A percentile compares a stretch with the other conserved stretches of the same genome.
Conservation (phyloP, 345 rosid genomes). For the Eucalyptus globulus region DNA sequence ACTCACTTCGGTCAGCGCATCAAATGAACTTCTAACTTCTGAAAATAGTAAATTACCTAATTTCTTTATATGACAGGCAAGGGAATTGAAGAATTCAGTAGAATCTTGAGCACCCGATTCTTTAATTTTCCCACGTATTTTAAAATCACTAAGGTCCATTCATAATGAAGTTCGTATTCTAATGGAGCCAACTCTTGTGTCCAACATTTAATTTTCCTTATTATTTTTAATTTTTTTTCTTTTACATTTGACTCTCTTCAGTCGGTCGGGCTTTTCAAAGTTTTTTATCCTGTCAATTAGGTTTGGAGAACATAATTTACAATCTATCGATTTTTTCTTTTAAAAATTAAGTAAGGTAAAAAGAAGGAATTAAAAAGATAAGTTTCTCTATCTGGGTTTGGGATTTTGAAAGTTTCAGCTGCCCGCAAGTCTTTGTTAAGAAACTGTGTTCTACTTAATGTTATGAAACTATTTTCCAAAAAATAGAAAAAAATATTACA, state of each 20-base stretch:
- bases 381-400: not conserved
- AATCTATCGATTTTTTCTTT: not conserved
- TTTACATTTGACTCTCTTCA: not conserved
- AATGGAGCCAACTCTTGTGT: not conserved
- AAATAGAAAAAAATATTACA: fast-evolving
- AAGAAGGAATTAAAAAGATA: not conserved
- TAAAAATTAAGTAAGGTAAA: not conserved
- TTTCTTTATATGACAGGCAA: not conserved
- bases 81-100: not conserved
- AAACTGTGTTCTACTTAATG: not conserved
- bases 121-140: not conserved
- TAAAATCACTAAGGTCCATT: not conserved
- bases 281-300: not conserved
- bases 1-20: not conserved
- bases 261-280: not conserved
- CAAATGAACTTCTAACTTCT: not conserved
- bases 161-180: not conserved
- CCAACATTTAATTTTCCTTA: not conserved
- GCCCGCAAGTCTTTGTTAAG: not conserved
- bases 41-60: not conserved
- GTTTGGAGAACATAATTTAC: not conserved
- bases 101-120: not conserved
- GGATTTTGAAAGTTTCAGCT: not conserved
- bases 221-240: not conserved
- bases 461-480: not conserved